Percentiles rank a stretch among this genome's conserved stretches.
phyloP scores from a whole-genome alignment of 2,329 filamentous ascomycete species.

The Emergomyces orientalis region DNA sequence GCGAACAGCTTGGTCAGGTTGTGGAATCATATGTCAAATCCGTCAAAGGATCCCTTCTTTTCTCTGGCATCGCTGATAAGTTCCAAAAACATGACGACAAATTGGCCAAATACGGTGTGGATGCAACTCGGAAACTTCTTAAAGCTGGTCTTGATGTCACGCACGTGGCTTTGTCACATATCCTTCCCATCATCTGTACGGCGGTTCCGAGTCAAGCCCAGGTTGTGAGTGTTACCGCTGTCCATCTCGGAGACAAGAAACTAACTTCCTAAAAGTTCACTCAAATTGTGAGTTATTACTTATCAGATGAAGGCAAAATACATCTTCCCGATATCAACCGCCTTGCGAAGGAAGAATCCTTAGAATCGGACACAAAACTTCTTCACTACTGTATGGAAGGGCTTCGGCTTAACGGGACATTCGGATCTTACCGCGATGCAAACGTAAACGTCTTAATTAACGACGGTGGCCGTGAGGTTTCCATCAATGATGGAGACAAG shows the following conservation, averaged over 20 bases:
- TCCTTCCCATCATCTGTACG: conserved; percentile 57
- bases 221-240: conserved; percentile 20
- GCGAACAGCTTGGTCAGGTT: conserved; percentile 30
- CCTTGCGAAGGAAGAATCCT: conserved; percentile 29
- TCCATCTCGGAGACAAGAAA: conserved; percentile 49
- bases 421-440: conserved; percentile 44
- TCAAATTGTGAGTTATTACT: conserved; percentile 38
- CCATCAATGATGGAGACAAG: conserved; percentile 37
- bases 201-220: conserved; percentile 56
- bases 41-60: conserved; percentile 41
- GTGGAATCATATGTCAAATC: conserved; percentile 34
- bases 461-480: conserved; percentile 31
- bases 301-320: conserved; percentile 32
- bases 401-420: conserved; percentile 40
- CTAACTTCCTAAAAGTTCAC: conserved; percentile 57
- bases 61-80: conserved; percentile 43
- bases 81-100: conserved; percentile 45
- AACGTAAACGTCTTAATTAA: conserved; percentile 29
- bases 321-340: conserved; percentile 39
- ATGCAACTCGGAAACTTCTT: conserved; percentile 55
- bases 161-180: conserved; percentile 62
- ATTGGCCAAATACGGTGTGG: conserved; percentile 54
- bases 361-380: conserved; percentile 20
- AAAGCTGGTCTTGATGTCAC: conserved; percentile 53
- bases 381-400: conserved; percentile 22